Evolutionary conservation across 1,284 basidiomycete species (phyloP), one percentile per base, ranked within the genome.

Genomic region (Leccinum holopus): DNA sequence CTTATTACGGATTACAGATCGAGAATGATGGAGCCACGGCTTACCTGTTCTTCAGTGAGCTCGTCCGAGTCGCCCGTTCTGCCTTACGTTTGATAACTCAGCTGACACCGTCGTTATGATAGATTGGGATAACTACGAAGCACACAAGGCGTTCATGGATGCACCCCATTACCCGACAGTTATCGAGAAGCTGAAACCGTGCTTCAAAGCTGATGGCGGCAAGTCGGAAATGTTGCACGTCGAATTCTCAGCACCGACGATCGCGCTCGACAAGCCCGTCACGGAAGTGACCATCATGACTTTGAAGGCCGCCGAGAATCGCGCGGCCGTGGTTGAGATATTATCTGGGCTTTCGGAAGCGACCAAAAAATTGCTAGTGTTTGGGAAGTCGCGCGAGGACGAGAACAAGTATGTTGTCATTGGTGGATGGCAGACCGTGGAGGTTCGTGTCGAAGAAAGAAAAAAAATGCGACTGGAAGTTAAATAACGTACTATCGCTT

Each of bases 71-170:
- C n/a, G 8, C n/a, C 39, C 18, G 25, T 14, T 5, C 14, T 10
- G 8, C 30, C 10, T 49, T 47, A n/a, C 35, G 25, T 51, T 9
- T 37, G 18, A 25, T 35, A 5, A 28, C 44, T 37, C 16, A 6
- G 6, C 49, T 14, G 35, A 12, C 8, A 12, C 44, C 44, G n/a
- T 49, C 18, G 18, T 47, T 16, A 11, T 54, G 16, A 11, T 54
- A 75, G 73, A 74, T 57, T 72, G 71, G 73, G 72, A 75, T 16
- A 73, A 14, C 30, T 64, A 61, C 18, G 68, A 73, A 10, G 47
- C 59, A 6, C 72, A 74, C 57, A 53, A 61, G 28, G 62, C 64
- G 0, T 1, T 70, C 47, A 58, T 67, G 3, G 44, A 63, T 3
- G 37, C 49, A 16, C 53, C 63, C 2, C 18, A 41, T 32, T 70